phyloP scores from a whole-genome alignment of 129 eudicot species.

The Helianthus annuus region DNA sequence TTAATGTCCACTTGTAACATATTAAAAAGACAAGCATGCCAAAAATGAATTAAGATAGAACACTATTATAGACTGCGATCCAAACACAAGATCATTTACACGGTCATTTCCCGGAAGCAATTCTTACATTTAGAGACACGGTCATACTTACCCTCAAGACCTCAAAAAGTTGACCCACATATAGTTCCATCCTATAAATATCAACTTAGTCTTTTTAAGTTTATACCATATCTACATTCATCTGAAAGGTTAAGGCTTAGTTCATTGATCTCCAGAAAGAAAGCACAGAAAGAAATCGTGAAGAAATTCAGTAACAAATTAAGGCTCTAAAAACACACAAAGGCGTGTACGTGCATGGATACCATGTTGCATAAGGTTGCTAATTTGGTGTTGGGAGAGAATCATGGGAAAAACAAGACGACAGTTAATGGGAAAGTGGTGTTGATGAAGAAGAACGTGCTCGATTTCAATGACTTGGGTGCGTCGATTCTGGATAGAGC shows the following conservation, averaged over 20 bases:
- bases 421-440: slow-evolving; percentile 49
- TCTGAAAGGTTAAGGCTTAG: not conserved
- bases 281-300: not conserved
- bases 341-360: slow-evolving; percentile 4
- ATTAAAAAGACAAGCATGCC: not conserved
- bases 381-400: not conserved
- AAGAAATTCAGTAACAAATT: not conserved
- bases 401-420: slow-evolving; percentile 7
- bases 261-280: slow-evolving; percentile 3
- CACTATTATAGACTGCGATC: not conserved
- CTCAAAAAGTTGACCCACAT: not conserved
- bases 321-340: not conserved
- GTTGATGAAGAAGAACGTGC: slow-evolving; percentile 55
- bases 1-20: slow-evolving; percentile 13
- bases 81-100: not conserved
- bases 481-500: slow-evolving; percentile 48
- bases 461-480: slow-evolving; percentile 41
- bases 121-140: not conserved
- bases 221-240: slow-evolving; percentile 11
- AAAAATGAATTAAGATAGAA: slow-evolving; percentile 1
- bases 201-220: not conserved
- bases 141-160: not conserved
- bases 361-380: slow-evolving; percentile 3
- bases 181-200: slow-evolving; percentile 15
- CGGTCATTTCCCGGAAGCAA: not conserved